Base-by-base conservation (phyloP, 202 grass and related monocot genomes). In the Panicum hallii region DNA sequence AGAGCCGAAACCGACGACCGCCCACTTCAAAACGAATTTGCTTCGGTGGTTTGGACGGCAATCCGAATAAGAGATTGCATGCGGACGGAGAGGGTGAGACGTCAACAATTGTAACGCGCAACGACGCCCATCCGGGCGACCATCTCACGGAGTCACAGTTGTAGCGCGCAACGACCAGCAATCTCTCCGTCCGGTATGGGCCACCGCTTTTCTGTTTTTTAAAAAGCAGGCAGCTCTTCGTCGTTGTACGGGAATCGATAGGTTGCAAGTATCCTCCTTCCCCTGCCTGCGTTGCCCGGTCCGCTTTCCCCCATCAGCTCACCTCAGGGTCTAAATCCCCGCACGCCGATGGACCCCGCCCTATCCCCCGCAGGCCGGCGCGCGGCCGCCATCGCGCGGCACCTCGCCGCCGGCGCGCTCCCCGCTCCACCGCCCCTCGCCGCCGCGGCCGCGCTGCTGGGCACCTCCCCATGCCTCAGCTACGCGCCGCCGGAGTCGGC, bases 401-500 rank as follows among this genome's bases (percentile, higher is more conserved):
- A 81, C 79, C 79, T 81, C 14, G 36, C 47, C 9, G 78, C 47
- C 9, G 78, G 63, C 46, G 80, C 89, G 23, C 11, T 26, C 9
- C 57, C 20, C 2, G 9, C 8, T 58, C 20, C 55, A 23, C 9
- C 57, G 22, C 57, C 58, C 58, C 10, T 30, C 58, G 26, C 58
- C 26, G 11, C 58, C 70, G 47, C 91, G 28, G 41, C 79, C 20
- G 26, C 58, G 10, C 55, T 3, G 16, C 83, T 93, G 13, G 79
- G 26, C 2, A 32, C 61, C 1, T 81, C 78, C 53, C 45, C 73
- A 3, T 98, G 95, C 77, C 87, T 98, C 53, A 62, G 79, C 88
- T 98, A 95, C 83, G 63, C 17, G 34, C 47, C 78, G 11, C 89
- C 96, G 34, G 93, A 98, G 72, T 85, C 89, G 13, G 46, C 81